These are phyloP conservation scores for Lepidium africanum DNA, from an alignment of 345 rosid genomes.

Conservation along the genomic window DNA sequence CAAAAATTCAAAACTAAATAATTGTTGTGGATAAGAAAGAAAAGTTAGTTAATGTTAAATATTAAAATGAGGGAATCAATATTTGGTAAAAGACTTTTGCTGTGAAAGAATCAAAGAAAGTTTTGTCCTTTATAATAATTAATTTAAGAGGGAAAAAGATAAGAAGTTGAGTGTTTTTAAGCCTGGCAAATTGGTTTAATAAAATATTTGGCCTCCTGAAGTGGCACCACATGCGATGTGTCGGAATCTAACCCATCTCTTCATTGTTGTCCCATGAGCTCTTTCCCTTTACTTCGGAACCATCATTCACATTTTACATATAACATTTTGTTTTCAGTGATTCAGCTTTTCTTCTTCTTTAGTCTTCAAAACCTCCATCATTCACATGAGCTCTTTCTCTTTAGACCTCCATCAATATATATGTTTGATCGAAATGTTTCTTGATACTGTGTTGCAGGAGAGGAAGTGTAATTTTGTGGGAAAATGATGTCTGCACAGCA, in stretches of 20 bases:
- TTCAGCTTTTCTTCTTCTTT: background rate
- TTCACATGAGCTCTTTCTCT: too few relatives aligned
- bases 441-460: constrained; percentile 11
- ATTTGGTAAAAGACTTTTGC: background rate
- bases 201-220: constrained; percentile 17
- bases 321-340: background rate
- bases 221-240: constrained; percentile 30
- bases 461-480: background rate
- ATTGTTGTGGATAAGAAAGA: constrained; percentile 2
- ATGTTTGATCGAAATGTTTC: background rate
- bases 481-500: background rate
- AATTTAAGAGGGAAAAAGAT: background rate
- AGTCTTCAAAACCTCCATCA: too few relatives aligned
- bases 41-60: background rate
- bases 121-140: constrained; percentile 7
- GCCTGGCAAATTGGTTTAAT: background rate
- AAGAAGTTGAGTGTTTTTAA: background rate
- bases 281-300: constrained; percentile 1
- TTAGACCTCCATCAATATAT: background rate
- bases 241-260: constrained; percentile 26
- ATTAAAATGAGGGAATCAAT: background rate
- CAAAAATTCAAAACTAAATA: background rate
- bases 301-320: constrained; percentile 3
- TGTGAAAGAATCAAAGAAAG: constrained; percentile 16
- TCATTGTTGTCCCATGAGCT: constrained; percentile 20